Conservation (phyloP, 2,329 filamentous ascomycete genomes). For the Cryphonectria japonica region DNA sequence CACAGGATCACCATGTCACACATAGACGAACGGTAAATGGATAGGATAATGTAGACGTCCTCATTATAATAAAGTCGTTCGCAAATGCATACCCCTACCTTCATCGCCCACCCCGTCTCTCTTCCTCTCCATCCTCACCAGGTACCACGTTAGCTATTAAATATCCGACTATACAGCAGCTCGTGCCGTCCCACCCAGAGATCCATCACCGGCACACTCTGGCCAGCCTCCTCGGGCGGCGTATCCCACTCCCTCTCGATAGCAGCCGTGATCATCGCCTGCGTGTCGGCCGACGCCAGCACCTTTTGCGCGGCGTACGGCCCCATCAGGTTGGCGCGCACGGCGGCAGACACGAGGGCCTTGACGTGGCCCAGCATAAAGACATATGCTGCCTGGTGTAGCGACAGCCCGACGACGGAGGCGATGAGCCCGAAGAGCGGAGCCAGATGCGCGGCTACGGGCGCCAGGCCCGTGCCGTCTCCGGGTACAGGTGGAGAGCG, state of each 20-base stretch:
- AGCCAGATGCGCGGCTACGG: constrained; percentile 66
- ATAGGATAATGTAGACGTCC: not conserved
- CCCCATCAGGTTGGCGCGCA: constrained; percentile 76
- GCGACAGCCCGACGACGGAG: constrained; percentile 60
- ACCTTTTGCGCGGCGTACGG: constrained; percentile 80
- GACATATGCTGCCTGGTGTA: constrained; percentile 70
- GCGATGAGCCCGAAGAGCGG: constrained; percentile 73
- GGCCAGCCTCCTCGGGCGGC: constrained; percentile 68
- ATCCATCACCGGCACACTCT: constrained; percentile 78
- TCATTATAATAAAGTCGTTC: not conserved
- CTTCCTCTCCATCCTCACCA: not conserved
- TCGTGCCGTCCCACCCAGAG: constrained; percentile 84
- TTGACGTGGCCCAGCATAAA: constrained; percentile 79
- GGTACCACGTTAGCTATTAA: constrained; percentile 66
- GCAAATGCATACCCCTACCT: not conserved
- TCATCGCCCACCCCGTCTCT: not conserved
- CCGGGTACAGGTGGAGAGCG: constrained; percentile 14
- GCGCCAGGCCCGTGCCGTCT: constrained; percentile 40
- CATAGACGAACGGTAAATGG: not conserved
- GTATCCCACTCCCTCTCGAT: constrained; percentile 65
- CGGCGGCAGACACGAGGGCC: constrained; percentile 75
- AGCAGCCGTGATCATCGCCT: constrained; percentile 58
- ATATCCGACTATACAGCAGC: constrained; percentile 81
- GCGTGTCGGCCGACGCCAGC: constrained; percentile 64
- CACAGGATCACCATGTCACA: not conserved